Conservation (phyloP, 2,329 filamentous ascomycete species). For the Pleoardoris graminearum region DNA sequence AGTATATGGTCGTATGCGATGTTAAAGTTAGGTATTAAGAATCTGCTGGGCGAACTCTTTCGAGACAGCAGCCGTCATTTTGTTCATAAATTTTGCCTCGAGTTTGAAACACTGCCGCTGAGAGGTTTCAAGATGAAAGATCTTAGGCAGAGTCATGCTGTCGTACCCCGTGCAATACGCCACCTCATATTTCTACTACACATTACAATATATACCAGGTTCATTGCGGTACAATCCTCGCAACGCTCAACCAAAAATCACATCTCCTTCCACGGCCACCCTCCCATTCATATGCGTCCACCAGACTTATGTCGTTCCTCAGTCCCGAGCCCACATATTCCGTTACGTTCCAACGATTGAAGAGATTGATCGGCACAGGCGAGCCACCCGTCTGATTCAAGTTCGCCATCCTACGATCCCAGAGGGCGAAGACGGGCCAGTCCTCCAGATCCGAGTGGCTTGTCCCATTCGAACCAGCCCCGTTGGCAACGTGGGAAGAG, state of each 20-base stretch:
- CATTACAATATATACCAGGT: too few species aligned
- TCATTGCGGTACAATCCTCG: constrained; percentile 10
- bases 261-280: constrained; percentile 25
- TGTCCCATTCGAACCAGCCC: constrained; percentile 8
- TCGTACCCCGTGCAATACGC: too few species aligned
- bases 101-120: too few species aligned
- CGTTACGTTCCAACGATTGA: constrained; percentile 7
- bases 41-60: too few species aligned
- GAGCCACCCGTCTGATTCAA: constrained; percentile 28
- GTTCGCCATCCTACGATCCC: constrained; percentile 15
- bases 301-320: constrained; percentile 18
- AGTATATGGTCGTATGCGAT: too few species aligned
- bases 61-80: too few species aligned
- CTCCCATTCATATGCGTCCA: constrained; percentile 29
- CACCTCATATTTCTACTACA: too few species aligned
- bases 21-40: too few species aligned
- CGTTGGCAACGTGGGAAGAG: constrained; percentile 10
- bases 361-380: neutral
- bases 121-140: too few species aligned
- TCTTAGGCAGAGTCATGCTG: too few species aligned
- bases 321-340: constrained; percentile 19
- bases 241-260: constrained; percentile 27
- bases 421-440: constrained; percentile 19
- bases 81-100: too few species aligned
- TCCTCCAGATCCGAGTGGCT: constrained; percentile 4